These are phyloP conservation scores for Chytriomyces hyalinus DNA, from an alignment of 192 early-diverging fungal genomes.

Conservation along the genomic window DNA sequence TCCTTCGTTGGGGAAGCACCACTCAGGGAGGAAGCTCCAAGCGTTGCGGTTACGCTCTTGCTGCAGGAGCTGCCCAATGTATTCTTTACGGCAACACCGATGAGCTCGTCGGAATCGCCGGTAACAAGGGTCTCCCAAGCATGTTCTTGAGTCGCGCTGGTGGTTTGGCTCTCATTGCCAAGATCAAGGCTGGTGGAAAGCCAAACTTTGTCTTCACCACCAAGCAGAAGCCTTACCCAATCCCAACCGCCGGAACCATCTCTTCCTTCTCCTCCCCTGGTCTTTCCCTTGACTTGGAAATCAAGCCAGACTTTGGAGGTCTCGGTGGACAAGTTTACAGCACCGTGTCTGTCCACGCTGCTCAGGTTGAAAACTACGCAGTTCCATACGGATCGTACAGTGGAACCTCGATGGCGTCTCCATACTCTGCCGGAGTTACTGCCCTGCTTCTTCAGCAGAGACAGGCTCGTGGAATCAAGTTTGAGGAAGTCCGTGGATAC, in stretches of 20 bases:
- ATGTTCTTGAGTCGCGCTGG: constrained; percentile 16
- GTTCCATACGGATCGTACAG: constrained; percentile 35
- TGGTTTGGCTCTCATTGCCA: constrained; percentile 23
- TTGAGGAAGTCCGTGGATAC: constrained; percentile 39
- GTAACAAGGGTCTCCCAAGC: constrained; percentile 22
- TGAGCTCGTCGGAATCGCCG: constrained; percentile 23
- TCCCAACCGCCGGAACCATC: constrained; percentile 63
- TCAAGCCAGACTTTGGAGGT: constrained; percentile 60
- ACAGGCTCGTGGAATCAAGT: constrained; percentile 29
- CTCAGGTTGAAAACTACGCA: background rate
- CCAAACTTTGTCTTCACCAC: constrained; percentile 54
- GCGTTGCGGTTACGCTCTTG: constrained; percentile 35
- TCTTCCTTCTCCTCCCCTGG: constrained; percentile 81
- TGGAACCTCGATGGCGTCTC: constrained; percentile 85
- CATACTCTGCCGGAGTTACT: constrained; percentile 73
- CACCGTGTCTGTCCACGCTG: constrained; percentile 36
- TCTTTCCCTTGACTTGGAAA: constrained; percentile 66
- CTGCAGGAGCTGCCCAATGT: constrained; percentile 39
- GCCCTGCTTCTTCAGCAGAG: constrained; percentile 67
- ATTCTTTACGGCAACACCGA: constrained; percentile 41
- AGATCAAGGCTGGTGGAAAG: constrained; percentile 35
- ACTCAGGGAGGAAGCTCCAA: constrained; percentile 11
- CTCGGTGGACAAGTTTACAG: constrained; percentile 44
- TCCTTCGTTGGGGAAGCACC: constrained; percentile 39
- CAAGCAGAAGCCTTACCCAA: constrained; percentile 47